phyloP scores from a whole-genome alignment of 352 stramenopile genomes.

The Albugo candida region DNA sequence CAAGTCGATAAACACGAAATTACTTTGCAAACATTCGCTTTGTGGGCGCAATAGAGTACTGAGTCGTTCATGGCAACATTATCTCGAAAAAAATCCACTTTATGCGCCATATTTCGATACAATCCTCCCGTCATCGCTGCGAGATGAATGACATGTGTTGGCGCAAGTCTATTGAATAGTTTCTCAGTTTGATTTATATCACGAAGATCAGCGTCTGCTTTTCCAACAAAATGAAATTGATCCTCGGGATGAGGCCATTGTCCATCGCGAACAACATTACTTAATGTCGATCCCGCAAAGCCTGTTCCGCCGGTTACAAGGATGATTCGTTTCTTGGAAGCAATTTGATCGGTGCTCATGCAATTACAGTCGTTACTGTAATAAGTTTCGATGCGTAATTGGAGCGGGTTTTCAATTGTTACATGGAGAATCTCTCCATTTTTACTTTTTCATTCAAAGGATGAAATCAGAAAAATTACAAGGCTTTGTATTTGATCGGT shows the following conservation, averaged over 20 bases:
- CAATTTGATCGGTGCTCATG: no score
- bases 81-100: conserved; percentile 97
- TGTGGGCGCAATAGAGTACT: conserved; percentile 90
- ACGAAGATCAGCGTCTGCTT: conserved; percentile 88
- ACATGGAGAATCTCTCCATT: no score
- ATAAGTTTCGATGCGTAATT: no score
- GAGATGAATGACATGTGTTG: conserved; percentile 96
- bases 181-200: conserved; percentile 51
- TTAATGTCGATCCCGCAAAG: no score
- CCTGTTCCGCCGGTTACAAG: no score
- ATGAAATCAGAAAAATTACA: no score
- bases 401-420: no score
- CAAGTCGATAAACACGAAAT: conserved; percentile 97
- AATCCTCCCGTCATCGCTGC: conserved; percentile 87
- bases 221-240: conserved; percentile 86
- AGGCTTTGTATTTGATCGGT: conserved; percentile 11
- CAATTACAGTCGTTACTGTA: no score
- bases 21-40: conserved; percentile 82
- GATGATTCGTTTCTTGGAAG: no score
- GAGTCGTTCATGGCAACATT: conserved; percentile 99
- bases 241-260: conserved; percentile 14
- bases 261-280: no score
- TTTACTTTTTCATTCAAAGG: no score
- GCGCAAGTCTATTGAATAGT: conserved; percentile 87
- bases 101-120: conserved; percentile 62